These are phyloP conservation scores for Ogataea degrootiae DNA, from an alignment of 805 yeast genomes.

Conservation along the genomic window DNA sequence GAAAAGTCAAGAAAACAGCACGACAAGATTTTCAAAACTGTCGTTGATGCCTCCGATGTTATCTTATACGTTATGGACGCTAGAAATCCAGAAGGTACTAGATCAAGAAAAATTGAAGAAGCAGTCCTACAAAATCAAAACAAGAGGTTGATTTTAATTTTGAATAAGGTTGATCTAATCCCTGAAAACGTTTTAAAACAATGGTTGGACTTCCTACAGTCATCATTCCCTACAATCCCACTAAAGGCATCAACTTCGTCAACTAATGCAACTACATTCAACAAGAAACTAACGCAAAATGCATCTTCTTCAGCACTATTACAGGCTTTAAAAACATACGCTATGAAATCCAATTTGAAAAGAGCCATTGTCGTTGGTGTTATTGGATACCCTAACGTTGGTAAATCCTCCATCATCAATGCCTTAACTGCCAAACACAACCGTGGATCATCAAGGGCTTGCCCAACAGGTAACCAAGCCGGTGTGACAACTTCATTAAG, in stretches of 20 bases:
- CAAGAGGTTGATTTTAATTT: slow-evolving; percentile 77
- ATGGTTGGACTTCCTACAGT: slow-evolving; percentile 77
- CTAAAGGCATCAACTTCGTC: slow-evolving; percentile 76
- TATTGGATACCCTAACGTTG: slow-evolving; percentile 96
- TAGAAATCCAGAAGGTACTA: slow-evolving; percentile 92
- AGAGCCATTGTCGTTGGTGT: slow-evolving; percentile 92
- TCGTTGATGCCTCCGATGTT: slow-evolving; percentile 89
- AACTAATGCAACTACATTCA: slow-evolving; percentile 60
- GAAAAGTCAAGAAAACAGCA: slow-evolving; percentile 86
- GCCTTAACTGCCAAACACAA: slow-evolving; percentile 81
- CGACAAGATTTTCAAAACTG: slow-evolving; percentile 90
- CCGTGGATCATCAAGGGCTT: slow-evolving; percentile 63
- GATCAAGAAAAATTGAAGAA: slow-evolving; percentile 88
- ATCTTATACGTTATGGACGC: slow-evolving; percentile 93
- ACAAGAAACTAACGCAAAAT: slow-evolving; percentile 66
- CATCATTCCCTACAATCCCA: slow-evolving; percentile 89
- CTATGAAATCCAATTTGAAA: slow-evolving; percentile 77
- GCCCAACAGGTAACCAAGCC: slow-evolving; percentile 97
- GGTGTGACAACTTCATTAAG: slow-evolving; percentile 93
- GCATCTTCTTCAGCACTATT: slow-evolving; percentile 71
- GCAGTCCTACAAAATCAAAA: slow-evolving; percentile 75
- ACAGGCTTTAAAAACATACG: slow-evolving; percentile 79
- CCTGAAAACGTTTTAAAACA: slow-evolving; percentile 79
- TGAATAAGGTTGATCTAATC: slow-evolving; percentile 89
- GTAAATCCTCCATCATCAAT: slow-evolving; percentile 91